phyloP scores from a whole-genome alignment of 352 stramenopile species.

The Phytophthora pinifolia region DNA sequence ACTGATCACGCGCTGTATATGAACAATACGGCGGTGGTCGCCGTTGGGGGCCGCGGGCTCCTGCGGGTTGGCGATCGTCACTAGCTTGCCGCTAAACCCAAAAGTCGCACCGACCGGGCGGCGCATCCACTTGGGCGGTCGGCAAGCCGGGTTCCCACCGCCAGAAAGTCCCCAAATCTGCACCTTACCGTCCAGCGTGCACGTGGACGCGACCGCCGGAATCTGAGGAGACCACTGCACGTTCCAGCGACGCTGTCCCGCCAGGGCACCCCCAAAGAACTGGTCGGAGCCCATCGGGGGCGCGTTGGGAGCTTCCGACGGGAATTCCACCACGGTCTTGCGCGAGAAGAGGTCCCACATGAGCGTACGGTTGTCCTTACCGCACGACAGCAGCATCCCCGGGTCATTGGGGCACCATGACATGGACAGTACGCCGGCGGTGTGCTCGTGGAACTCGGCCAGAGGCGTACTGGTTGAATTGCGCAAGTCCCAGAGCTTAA shows the following conservation, averaged over 20 bases:
- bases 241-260: conserved; percentile 91
- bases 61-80: conserved; percentile 84
- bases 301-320: conserved; percentile 59
- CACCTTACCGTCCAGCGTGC: conserved; percentile 97
- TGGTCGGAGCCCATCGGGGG: conserved; percentile 77
- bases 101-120: conserved; percentile 92
- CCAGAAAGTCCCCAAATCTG: conserved; percentile 91
- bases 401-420: conserved; percentile 98
- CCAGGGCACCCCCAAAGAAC: conserved; percentile 67
- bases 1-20: conserved; percentile 81
- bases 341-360: conserved; percentile 97
- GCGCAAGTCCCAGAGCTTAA: conserved; percentile 98
- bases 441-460: conserved; percentile 95
- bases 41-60: conserved; percentile 50
- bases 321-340: conserved; percentile 94
- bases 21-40: conserved; percentile 70
- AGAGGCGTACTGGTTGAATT: conserved; percentile 97
- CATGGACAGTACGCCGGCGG: conserved; percentile 94
- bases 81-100: conserved; percentile 95
- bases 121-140: conserved; percentile 95
- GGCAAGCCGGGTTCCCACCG: conserved; percentile 72
- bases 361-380: conserved; percentile 98
- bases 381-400: conserved; percentile 92
- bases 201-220: conserved; percentile 94
- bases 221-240: conserved; percentile 96